Evolutionary conservation across 495 filamentous ascomycete species (phyloP), one percentile per base, ranked within the genome.

Genomic region (Aspergillus coremiiformis): DNA sequence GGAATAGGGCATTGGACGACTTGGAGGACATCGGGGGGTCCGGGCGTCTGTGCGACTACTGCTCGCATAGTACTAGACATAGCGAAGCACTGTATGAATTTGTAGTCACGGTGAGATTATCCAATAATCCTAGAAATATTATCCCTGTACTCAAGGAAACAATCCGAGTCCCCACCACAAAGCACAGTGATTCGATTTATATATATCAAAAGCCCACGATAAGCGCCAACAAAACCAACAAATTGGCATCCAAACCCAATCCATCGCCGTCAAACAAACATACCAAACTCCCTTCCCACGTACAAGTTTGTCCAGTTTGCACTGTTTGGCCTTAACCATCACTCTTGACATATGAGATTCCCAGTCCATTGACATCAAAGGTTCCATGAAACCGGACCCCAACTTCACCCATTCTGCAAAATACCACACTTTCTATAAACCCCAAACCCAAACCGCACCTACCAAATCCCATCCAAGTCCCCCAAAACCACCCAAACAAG

Each of bases 1-100:
- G 71, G 73, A 23, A 72, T 64, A 21, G 72, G 71, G 7, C 57
- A 51, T 12, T 53, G 27, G 47, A 68, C 56, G 47, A 75, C 53
- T 44, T 70, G 60, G 55, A 77, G 68, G 29, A 69, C 65, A 37
- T 63, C 57, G 33, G 71, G 64, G 10, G 57, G 58, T 39, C 73
- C 72, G 12, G 70, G 49, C 17, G 47, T 47, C 61, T 64, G 57
- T 45, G 69, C 67, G 27, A 75, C 66, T 30, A 65, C 64, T 32
- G 73, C 72, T 47, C 63, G 61, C 72, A 75, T 75, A 15, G 64
- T 69, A n/a, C n/a, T n/a, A 20, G 42, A 23, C 32, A 35, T 35
- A 12, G n/a, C 12, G 29, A 27, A 27, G 4, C 24, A 4, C 24
- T 27, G 24, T n/a, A n/a, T n/a, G n/a, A n/a, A n/a, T n/a, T n/a